These are phyloP conservation scores for Taphrina flavorubra DNA, from an alignment of 1,139 yeast genomes.

Conservation along the genomic window DNA sequence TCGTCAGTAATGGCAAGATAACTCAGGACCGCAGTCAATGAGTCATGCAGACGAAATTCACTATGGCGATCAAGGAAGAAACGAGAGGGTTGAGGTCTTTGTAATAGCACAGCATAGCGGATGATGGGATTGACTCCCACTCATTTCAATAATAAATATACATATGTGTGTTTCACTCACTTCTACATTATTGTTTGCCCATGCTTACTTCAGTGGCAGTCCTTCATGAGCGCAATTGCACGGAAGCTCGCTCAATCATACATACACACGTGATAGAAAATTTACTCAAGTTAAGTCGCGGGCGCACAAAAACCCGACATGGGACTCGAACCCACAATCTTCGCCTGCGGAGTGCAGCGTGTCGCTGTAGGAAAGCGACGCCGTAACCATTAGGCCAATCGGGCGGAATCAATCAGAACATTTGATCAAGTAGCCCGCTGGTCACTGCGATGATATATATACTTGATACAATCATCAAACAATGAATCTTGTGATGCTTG, in stretches of 20 bases:
- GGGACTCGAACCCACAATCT: conserved; percentile 29
- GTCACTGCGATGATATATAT: neutral
- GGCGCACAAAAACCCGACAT: conserved; percentile 14
- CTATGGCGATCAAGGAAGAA: no score
- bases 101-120: conserved; percentile 6
- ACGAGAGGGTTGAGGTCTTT: neutral
- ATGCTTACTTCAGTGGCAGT: no score
- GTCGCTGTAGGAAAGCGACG: conserved; percentile 31
- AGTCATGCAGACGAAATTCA: neutral
- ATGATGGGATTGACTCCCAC: neutral
- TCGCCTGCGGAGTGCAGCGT: conserved; percentile 25
- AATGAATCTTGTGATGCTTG: no score
- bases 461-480: neutral
- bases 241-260: no score
- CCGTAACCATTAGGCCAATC: conserved; percentile 30
- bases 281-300: no score
- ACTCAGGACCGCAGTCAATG: conserved; percentile 8
- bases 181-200: no score
- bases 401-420: neutral
- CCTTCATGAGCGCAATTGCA: no score
- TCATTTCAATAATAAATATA: neutral
- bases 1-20: conserved; percentile 4
- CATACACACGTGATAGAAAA: no score
- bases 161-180: neutral
- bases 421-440: neutral